phyloP scores from a whole-genome alignment of 257 asterid genomes.

The Rhazya stricta region DNA sequence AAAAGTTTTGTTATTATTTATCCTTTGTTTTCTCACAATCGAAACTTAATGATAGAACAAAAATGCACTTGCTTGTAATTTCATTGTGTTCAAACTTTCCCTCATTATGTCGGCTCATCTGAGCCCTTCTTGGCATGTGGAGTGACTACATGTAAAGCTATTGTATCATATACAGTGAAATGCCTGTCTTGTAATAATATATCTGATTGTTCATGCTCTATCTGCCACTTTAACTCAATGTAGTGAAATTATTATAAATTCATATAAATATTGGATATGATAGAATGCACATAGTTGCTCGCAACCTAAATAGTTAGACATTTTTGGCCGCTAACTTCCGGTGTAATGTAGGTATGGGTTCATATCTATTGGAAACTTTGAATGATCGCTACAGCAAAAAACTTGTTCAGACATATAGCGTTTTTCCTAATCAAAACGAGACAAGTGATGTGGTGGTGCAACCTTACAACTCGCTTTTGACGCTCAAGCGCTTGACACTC shows the following conservation, averaged over 20 bases:
- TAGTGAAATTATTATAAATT: neutral
- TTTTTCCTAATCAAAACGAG: constrained; percentile 97
- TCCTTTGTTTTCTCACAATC: neutral
- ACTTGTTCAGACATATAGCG: constrained; percentile 96
- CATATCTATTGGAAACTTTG: constrained; percentile 88
- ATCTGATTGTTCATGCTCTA: neutral
- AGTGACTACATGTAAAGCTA: neutral
- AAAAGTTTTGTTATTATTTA: neutral
- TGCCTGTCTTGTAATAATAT: neutral
- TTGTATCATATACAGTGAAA: neutral
- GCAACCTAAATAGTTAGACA: neutral
- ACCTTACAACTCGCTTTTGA: constrained; percentile 93
- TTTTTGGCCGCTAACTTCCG: constrained; percentile 13
- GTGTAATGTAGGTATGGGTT: constrained; percentile 83
- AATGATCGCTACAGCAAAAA: constrained; percentile 98
- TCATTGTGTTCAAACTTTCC: neutral
- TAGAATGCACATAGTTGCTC: neutral
- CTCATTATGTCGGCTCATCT: neutral
- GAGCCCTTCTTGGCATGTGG: neutral
- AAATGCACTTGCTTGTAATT: neutral
- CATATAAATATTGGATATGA: neutral
- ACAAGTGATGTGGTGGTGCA: constrained; percentile 99
- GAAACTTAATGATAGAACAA: neutral
- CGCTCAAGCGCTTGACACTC: constrained; percentile 86
- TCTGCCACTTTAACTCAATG: neutral